Evolutionary conservation across 1,284 basidiomycete species (phyloP).

Genomic region (Puccinia polysora): DNA sequence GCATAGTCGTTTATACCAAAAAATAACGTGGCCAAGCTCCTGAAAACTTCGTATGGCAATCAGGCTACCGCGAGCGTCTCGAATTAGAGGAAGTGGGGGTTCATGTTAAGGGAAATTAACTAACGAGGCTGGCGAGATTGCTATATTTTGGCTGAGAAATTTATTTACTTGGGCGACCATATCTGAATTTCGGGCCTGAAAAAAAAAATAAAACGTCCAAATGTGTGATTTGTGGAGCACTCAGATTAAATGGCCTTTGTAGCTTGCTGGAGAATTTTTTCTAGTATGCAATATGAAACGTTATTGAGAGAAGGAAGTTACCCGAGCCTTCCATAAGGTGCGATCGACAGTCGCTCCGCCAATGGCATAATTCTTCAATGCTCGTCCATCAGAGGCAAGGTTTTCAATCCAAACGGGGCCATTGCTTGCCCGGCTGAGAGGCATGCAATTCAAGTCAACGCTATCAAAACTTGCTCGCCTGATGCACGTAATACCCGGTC

Average conservation of each 20-base stretch:
- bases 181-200: slow-evolving; percentile 3
- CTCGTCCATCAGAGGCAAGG: not conserved
- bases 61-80: not conserved
- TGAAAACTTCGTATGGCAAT: not conserved
- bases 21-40: slow-evolving; percentile 23
- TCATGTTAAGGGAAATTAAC: not conserved
- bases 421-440: slow-evolving; percentile 9
- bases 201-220: not conserved
- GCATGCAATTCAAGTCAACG: not conserved
- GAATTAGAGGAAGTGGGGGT: not conserved
- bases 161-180: slow-evolving; percentile 23
- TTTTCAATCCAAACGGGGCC: slow-evolving; percentile 13
- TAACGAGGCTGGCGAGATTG: not conserved
- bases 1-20: slow-evolving; percentile 33
- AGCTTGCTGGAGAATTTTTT: not conserved
- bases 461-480: not conserved
- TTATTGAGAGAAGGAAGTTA: slow-evolving; percentile 7
- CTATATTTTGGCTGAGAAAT: not conserved
- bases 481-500: no score
- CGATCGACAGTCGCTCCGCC: slow-evolving; percentile 24
- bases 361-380: slow-evolving; percentile 13
- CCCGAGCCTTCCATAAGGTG: not conserved
- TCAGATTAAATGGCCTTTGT: not conserved
- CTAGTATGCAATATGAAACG: no score
- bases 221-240: not conserved